These are phyloP conservation scores for Leccinum obscurum DNA, from an alignment of 768 basidiomycete genomes.

Conservation along the genomic window DNA sequence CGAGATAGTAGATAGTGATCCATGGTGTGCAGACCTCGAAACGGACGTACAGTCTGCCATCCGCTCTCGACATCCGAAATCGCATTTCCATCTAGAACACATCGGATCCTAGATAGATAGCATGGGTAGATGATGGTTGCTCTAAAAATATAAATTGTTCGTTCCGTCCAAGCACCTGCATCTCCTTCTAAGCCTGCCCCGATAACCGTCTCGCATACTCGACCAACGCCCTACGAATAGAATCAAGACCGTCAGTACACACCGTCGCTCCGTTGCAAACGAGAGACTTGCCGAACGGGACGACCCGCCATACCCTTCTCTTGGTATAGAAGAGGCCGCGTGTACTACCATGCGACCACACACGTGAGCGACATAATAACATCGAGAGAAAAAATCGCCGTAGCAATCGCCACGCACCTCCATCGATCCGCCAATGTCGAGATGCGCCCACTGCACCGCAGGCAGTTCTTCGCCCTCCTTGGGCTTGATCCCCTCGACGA, in stretches of 20 bases:
- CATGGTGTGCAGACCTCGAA: too few relatives aligned
- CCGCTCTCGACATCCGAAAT: not conserved
- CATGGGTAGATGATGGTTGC: not conserved
- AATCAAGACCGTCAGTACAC: not conserved
- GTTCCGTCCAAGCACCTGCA: slow-evolving; percentile 4
- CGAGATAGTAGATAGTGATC: too few relatives aligned
- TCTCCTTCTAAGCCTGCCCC: slow-evolving; percentile 5
- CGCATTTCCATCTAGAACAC: not conserved
- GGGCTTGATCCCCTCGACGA: slow-evolving; percentile 72
- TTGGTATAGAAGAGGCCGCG: slow-evolving; percentile 58
- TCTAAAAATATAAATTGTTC: not conserved
- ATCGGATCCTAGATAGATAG: too few relatives aligned
- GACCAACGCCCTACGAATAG: slow-evolving; percentile 29
- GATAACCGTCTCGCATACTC: slow-evolving; percentile 35
- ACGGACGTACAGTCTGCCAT: too few relatives aligned
- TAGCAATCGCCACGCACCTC: slow-evolving; percentile 45
- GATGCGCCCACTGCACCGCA: slow-evolving; percentile 77
- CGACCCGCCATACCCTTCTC: slow-evolving; percentile 80
- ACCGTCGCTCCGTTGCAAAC: not conserved
- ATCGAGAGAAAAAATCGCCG: not conserved
- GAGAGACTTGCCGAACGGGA: slow-evolving; percentile 63
- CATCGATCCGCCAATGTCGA: slow-evolving; percentile 83
- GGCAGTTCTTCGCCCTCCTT: slow-evolving; percentile 54
- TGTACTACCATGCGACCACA: slow-evolving; percentile 37
- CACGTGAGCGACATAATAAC: not conserved